Conservation (phyloP, 495 filamentous ascomycete genomes). For the Cryomyces minteri region DNA sequence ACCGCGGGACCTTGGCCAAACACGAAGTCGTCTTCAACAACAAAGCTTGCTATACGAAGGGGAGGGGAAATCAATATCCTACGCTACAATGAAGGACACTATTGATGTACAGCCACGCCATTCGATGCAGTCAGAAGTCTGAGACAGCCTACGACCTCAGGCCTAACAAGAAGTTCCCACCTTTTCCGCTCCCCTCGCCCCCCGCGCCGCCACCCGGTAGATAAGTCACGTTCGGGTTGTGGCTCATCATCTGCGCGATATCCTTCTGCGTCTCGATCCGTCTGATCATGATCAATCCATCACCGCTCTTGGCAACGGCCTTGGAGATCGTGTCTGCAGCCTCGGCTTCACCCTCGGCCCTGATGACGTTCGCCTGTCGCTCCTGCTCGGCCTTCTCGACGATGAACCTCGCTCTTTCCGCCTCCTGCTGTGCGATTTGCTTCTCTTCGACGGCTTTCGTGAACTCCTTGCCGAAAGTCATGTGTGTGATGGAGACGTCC, state of each 20-base stretch:
- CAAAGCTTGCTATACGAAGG: too few relatives aligned
- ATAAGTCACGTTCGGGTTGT: constrained; percentile 93
- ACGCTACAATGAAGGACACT: too few relatives aligned
- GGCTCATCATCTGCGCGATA: constrained; percentile 76
- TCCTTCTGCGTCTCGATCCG: constrained; percentile 94
- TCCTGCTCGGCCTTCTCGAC: constrained; percentile 99
- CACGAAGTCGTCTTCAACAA: too few relatives aligned
- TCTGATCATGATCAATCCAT: constrained; percentile 86
- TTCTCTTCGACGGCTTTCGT: constrained; percentile 98
- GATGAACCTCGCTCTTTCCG: constrained; percentile 90
- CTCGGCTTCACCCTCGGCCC: constrained; percentile 94
- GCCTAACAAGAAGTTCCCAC: constrained; percentile 47
- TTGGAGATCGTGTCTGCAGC: constrained; percentile 84
- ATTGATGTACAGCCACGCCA: too few relatives aligned
- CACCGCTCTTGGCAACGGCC: constrained; percentile 80
- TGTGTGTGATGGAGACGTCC: constrained; percentile 98
- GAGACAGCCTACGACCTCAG: constrained; percentile 23
- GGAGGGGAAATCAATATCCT: too few relatives aligned
- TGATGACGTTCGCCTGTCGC: constrained; percentile 93
- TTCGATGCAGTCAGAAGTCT: too few relatives aligned
- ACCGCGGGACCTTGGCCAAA: too few relatives aligned
- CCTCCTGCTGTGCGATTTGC: constrained; percentile 99
- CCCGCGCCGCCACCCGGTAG: constrained; percentile 55
- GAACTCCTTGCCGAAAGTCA: constrained; percentile 99
- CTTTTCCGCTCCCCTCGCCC: constrained; percentile 30